A percentile compares a stretch with the other conserved stretches of the same genome.
Conservation (phyloP, 306 rosid species). For the Vigna nakashimae region DNA sequence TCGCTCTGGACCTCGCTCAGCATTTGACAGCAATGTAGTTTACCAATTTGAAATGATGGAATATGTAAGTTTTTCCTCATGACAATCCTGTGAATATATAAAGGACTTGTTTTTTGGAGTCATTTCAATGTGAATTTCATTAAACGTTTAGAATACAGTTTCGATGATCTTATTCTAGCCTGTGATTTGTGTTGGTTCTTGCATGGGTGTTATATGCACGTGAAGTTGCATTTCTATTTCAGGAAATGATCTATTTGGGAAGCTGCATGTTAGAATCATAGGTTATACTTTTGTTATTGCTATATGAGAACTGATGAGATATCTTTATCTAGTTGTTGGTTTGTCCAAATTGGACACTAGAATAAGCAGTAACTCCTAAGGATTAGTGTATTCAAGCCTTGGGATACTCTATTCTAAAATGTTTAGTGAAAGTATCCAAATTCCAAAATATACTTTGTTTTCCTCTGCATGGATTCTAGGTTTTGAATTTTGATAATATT, state of each 20-base stretch:
- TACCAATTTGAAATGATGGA: slow-evolving; percentile 95
- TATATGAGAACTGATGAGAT: neutral
- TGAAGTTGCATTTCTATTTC: slow-evolving; percentile 24
- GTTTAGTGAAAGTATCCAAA: slow-evolving; percentile 12
- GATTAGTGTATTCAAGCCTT: slow-evolving; percentile 6
- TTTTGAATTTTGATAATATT: slow-evolving; percentile 2
- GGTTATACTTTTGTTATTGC: slow-evolving; percentile 21
- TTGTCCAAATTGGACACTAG: neutral
- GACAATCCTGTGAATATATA: neutral
- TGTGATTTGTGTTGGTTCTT: slow-evolving; percentile 27
- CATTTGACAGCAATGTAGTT: slow-evolving; percentile 62
- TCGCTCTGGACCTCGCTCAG: slow-evolving; percentile 63
- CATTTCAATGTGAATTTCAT: slow-evolving; percentile 24
- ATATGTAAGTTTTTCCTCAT: slow-evolving; percentile 69
- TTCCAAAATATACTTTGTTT: slow-evolving; percentile 8
- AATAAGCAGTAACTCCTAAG: slow-evolving; percentile 3
- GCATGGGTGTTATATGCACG: slow-evolving; percentile 1
- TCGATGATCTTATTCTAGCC: slow-evolving; percentile 14
- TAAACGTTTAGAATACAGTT: slow-evolving; percentile 22
- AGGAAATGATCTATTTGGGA: slow-evolving; percentile 21
- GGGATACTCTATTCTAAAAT: neutral
- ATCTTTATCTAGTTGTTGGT: slow-evolving; percentile 25
- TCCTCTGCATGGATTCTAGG: slow-evolving; percentile 14
- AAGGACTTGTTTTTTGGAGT: slow-evolving; percentile 15
- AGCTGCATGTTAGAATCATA: slow-evolving; percentile 6